A percentile compares a stretch with the other conserved stretches of the same genome.
phyloP scores from a whole-genome alignment of 2,329 filamentous ascomycete genomes.

The Aspergillus piperis region DNA sequence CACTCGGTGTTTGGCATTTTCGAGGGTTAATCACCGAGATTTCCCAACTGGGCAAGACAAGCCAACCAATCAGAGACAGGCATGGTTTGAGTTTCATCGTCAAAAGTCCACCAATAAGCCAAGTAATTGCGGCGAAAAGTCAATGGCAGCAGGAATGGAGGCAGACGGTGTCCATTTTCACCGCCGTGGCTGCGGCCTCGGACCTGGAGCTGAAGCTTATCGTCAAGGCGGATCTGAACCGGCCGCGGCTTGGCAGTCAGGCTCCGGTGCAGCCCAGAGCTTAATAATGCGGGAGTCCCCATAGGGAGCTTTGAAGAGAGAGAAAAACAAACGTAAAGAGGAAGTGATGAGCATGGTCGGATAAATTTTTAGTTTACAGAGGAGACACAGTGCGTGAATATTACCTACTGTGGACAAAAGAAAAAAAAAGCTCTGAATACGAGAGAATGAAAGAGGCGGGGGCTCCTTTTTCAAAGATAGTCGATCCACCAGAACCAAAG shows the following conservation, averaged over 20 bases:
- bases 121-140: not conserved
- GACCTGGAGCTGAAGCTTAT: slow-evolving; percentile 4
- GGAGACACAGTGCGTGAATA: not conserved
- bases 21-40: not conserved
- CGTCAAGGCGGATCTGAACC: not conserved
- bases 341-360: not conserved
- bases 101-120: not conserved
- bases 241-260: not conserved
- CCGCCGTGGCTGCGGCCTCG: not conserved
- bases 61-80: not conserved
- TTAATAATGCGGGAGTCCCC: not conserved
- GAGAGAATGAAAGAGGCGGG: no score
- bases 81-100: not conserved
- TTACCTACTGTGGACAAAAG: no score
- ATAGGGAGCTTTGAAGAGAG: not conserved
- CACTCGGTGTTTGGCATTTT: no score
- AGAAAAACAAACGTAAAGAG: not conserved
- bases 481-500: not conserved
- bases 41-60: not conserved
- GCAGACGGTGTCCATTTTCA: not conserved
- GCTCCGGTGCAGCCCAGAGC: not conserved
- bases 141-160: not conserved
- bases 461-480: not conserved
- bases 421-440: no score
- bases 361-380: not conserved